These are phyloP conservation scores for Beauveria medogensis DNA, from an alignment of 2,329 filamentous ascomycete genomes.

Conservation along the genomic window DNA sequence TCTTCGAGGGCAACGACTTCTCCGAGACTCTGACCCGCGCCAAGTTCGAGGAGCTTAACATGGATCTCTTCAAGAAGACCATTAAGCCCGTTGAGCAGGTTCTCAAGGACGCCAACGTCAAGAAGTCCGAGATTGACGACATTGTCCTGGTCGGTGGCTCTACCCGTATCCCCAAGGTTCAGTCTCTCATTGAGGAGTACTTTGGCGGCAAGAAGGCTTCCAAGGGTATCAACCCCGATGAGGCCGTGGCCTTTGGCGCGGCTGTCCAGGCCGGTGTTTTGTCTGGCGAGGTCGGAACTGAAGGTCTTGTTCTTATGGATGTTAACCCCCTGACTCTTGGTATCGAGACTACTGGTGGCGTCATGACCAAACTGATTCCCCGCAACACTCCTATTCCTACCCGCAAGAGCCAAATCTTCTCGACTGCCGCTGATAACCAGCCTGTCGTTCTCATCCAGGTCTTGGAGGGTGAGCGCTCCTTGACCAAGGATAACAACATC, in stretches of 20 bases:
- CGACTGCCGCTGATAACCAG: slow-evolving; percentile 93
- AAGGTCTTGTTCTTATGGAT: slow-evolving; percentile 86
- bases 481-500: slow-evolving; percentile 96
- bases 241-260: slow-evolving; percentile 96
- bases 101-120: slow-evolving; percentile 94
- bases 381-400: slow-evolving; percentile 93
- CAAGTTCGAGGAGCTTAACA: slow-evolving; percentile 99
- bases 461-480: slow-evolving; percentile 83
- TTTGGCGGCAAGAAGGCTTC: slow-evolving; percentile 93
- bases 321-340: slow-evolving; percentile 94
- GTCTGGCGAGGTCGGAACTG: slow-evolving; percentile 75
- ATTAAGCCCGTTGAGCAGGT: slow-evolving; percentile 98
- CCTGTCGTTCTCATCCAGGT: slow-evolving; percentile 92
- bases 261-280: slow-evolving; percentile 96
- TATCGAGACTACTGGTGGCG: slow-evolving; percentile 95
- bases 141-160: slow-evolving; percentile 98
- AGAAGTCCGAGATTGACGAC: slow-evolving; percentile 91
- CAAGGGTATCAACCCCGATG: slow-evolving; percentile 99
- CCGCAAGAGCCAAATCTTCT: slow-evolving; percentile 97
- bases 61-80: slow-evolving; percentile 98
- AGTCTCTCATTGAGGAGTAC: slow-evolving; percentile 89
- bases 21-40: slow-evolving; percentile 96
- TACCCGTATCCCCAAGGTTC: slow-evolving; percentile 98
- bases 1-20: slow-evolving; percentile 96
- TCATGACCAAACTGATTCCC: slow-evolving; percentile 95